Conservation (phyloP, 208 protist genomes). For the Acanthamoeba culbertsoni region DNA sequence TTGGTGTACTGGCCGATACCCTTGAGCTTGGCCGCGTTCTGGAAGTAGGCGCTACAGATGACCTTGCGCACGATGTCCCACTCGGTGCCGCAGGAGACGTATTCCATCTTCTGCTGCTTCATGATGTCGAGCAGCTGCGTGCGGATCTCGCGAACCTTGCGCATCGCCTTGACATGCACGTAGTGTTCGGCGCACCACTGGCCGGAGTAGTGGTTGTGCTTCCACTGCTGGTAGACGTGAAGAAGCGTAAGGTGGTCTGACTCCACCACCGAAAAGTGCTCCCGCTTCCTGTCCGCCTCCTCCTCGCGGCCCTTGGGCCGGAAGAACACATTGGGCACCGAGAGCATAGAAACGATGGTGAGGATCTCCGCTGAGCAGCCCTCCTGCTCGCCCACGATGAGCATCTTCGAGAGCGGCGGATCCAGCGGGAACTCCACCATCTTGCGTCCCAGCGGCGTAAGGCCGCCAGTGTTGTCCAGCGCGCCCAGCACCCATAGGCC, state of each 20-base stretch:
- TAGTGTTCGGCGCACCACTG: conserved; percentile 97
- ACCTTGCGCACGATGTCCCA: conserved; percentile 93
- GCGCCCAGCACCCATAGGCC: conserved; percentile 98
- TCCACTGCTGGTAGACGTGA: conserved; percentile 97
- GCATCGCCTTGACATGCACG: conserved; percentile 92
- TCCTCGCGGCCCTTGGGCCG: conserved; percentile 80
- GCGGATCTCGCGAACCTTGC: conserved; percentile 91
- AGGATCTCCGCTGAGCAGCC: conserved; percentile 87
- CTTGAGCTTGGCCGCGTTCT: conserved; percentile 93
- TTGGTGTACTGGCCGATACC: conserved; percentile 97
- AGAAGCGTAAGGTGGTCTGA: conserved; percentile 99
- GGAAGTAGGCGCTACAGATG: conserved; percentile 95
- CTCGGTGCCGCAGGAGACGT: conserved; percentile 80
- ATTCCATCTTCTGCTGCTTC: conserved; percentile 76
- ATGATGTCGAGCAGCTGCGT: conserved; percentile 97
- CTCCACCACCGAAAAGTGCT: conserved; percentile 96
- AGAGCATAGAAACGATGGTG: conserved; percentile 96
- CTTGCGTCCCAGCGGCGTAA: conserved; percentile 93
- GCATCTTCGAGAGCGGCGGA: conserved; percentile 94
- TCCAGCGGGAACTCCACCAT: conserved; percentile 99
- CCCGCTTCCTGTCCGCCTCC: conserved; percentile 85
- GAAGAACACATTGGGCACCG: conserved; percentile 96
- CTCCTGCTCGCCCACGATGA: conserved; percentile 84
- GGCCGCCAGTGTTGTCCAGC: conserved; percentile 92
- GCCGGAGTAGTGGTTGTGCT: conserved; percentile 88